These are phyloP conservation scores for Cladophialophora carrionii DNA, from an alignment of 2,329 filamentous ascomycete species.

Conservation along the genomic window DNA sequence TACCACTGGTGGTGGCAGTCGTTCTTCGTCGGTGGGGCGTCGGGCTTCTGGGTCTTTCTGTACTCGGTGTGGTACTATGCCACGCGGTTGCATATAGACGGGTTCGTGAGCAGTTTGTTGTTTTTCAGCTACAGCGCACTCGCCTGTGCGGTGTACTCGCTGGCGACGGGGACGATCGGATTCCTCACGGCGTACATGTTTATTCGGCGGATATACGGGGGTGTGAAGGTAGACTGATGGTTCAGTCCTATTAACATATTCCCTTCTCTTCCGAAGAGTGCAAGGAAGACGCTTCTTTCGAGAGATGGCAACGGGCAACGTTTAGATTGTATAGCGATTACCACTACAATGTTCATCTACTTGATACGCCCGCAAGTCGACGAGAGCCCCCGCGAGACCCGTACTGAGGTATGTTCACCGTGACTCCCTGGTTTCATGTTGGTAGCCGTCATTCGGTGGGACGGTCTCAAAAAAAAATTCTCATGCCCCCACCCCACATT, in stretches of 20 bases:
- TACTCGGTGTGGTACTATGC: conserved; percentile 86
- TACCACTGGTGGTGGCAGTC: conserved; percentile 94
- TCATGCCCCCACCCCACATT: background rate
- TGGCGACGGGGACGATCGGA: conserved; percentile 80
- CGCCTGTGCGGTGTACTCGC: conserved; percentile 77
- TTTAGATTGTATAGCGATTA: conserved; percentile 22
- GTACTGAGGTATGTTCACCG: background rate
- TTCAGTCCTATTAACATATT: background rate
- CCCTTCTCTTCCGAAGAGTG: background rate
- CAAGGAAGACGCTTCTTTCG: conserved; percentile 4
- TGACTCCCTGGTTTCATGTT: background rate
- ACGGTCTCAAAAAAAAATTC: conserved; percentile 1
- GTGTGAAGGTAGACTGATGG: conserved; percentile 38
- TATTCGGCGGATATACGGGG: conserved; percentile 71
- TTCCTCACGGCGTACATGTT: conserved; percentile 85
- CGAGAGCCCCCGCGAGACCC: background rate
- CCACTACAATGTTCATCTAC: conserved; percentile 6
- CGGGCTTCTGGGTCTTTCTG: conserved; percentile 76
- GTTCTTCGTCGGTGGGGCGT: conserved; percentile 76
- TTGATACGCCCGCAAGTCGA: background rate
- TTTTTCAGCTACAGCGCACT: conserved; percentile 87
- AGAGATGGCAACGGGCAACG: conserved; percentile 15
- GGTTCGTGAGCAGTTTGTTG: conserved; percentile 75
- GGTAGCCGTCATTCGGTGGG: background rate
- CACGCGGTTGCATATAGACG: conserved; percentile 76